phyloP scores from a whole-genome alignment of 495 filamentous ascomycete species.

The Hypoxylon lienhwacheense region DNA sequence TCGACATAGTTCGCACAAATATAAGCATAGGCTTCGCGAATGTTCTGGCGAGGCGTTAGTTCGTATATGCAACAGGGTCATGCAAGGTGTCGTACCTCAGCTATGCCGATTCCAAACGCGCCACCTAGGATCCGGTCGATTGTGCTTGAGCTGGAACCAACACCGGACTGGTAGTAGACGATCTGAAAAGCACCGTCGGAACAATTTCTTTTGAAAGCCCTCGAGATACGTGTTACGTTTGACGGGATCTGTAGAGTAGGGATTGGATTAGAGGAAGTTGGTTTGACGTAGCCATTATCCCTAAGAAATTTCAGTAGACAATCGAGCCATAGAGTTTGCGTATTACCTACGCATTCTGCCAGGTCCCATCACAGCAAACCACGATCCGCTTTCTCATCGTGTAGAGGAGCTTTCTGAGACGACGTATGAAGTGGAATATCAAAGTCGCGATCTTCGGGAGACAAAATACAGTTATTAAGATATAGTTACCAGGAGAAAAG shows the following conservation, averaged over 20 bases:
- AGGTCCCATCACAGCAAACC: constrained; percentile 56
- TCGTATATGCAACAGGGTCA: constrained; percentile 4
- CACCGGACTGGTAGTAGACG: constrained; percentile 55
- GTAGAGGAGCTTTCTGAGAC: not conserved
- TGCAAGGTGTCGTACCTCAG: constrained; percentile 39
- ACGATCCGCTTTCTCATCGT: constrained; percentile 43
- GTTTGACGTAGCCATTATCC: constrained; percentile 43
- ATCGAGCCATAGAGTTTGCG: not conserved
- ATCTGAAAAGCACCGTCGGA: constrained; percentile 47
- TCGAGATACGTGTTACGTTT: constrained; percentile 54
- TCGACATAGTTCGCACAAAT: constrained; percentile 66
- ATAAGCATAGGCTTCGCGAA: constrained; percentile 68
- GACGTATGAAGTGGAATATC: no score
- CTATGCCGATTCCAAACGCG: constrained; percentile 52
- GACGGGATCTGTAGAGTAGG: constrained; percentile 47
- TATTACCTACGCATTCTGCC: constrained; percentile 45
- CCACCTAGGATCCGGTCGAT: constrained; percentile 53
- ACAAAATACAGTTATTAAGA: no score
- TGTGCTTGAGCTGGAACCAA: constrained; percentile 51
- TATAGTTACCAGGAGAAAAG: no score
- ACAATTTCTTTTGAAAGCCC: constrained; percentile 43
- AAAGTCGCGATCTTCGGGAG: no score
- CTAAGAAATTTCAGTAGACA: constrained; percentile 19
- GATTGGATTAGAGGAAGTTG: constrained; percentile 32
- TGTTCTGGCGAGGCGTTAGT: constrained; percentile 48